These are phyloP conservation scores for Podaxis pistillaris DNA, from an alignment of 768 basidiomycete genomes.

Conservation along the genomic window DNA sequence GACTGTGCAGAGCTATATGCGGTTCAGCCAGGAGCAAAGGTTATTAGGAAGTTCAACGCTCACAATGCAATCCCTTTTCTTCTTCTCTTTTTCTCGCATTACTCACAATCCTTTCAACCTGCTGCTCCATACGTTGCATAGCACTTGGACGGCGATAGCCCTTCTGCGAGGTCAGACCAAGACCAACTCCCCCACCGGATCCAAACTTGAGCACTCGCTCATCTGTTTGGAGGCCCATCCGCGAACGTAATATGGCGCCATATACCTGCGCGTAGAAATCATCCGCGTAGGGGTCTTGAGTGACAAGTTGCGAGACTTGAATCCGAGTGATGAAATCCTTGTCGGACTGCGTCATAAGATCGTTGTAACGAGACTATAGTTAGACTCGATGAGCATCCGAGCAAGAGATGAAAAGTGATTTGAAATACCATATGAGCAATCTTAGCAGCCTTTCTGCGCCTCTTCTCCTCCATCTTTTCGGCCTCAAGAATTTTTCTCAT, in stretches of 20 bases:
- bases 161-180: conserved; percentile 72
- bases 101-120: conserved; percentile 95
- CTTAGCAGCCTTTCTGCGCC: conserved; percentile 78
- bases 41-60: conserved; percentile 9
- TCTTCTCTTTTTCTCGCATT: conserved; percentile 85
- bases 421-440: conserved; percentile 80
- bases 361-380: conserved; percentile 84
- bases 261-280: conserved; percentile 99
- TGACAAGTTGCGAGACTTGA: conserved; percentile 97
- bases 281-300: conserved; percentile 94
- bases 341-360: conserved; percentile 96
- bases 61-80: conserved; percentile 71
- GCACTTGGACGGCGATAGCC: conserved; percentile 75
- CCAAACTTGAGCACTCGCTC: conserved; percentile 86
- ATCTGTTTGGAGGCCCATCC: conserved; percentile 71
- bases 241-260: conserved; percentile 77
- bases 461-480: conserved; percentile 83
- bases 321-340: conserved; percentile 99
- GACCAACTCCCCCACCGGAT: conserved; percentile 78
- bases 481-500: conserved; percentile 90
- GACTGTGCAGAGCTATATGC: conserved; percentile 59
- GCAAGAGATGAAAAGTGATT: neutral
- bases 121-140: conserved; percentile 91
- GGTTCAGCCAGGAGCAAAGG: neutral
- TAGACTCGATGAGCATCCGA: conserved; percentile 12